These are phyloP conservation scores for Aspergillus transmontanensis DNA, from an alignment of 2,329 filamentous ascomycete genomes.

Conservation along the genomic window DNA sequence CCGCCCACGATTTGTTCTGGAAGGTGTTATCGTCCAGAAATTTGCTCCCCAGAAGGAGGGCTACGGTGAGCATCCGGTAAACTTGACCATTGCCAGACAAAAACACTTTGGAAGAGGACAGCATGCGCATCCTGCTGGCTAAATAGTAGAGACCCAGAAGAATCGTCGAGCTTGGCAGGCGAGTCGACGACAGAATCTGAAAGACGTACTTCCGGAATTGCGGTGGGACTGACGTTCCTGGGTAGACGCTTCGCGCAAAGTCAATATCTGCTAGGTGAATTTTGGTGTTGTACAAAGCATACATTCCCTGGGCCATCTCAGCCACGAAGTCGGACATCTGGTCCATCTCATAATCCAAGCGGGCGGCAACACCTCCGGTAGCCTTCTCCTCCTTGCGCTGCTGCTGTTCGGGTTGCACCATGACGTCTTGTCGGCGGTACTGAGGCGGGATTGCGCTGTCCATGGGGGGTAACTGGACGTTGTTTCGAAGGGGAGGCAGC, in stretches of 20 bases:
- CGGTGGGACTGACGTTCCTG: slow-evolving; percentile 63
- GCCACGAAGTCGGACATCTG: slow-evolving; percentile 94
- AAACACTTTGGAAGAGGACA: slow-evolving; percentile 60
- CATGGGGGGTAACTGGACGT: slow-evolving; percentile 44
- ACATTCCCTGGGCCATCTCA: slow-evolving; percentile 79
- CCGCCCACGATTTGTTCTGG: slow-evolving; percentile 94
- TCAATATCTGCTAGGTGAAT: slow-evolving; percentile 65
- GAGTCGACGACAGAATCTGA: slow-evolving; percentile 86
- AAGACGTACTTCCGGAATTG: slow-evolving; percentile 90
- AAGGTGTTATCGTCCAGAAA: slow-evolving; percentile 97
- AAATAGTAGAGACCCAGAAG: slow-evolving; percentile 88
- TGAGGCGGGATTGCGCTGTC: slow-evolving; percentile 45
- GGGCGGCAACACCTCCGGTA: slow-evolving; percentile 85
- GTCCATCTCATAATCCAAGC: slow-evolving; percentile 96
- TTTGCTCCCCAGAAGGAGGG: slow-evolving; percentile 86
- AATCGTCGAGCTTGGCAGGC: slow-evolving; percentile 88
- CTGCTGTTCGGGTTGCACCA: slow-evolving; percentile 38
- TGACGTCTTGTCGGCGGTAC: slow-evolving; percentile 44
- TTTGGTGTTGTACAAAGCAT: slow-evolving; percentile 59
- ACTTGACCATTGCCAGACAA: slow-evolving; percentile 67
- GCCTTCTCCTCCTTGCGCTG: slow-evolving; percentile 64
- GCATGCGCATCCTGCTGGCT: slow-evolving; percentile 76
- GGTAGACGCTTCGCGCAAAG: slow-evolving; percentile 64
- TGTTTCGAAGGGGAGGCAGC: slow-evolving; percentile 45
- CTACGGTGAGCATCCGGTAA: slow-evolving; percentile 84